A percentile compares a stretch with the other conserved stretches of the same genome.
Conservation (phyloP, 1,284 basidiomycete species). For the Sanghuangporus sanghuang region DNA sequence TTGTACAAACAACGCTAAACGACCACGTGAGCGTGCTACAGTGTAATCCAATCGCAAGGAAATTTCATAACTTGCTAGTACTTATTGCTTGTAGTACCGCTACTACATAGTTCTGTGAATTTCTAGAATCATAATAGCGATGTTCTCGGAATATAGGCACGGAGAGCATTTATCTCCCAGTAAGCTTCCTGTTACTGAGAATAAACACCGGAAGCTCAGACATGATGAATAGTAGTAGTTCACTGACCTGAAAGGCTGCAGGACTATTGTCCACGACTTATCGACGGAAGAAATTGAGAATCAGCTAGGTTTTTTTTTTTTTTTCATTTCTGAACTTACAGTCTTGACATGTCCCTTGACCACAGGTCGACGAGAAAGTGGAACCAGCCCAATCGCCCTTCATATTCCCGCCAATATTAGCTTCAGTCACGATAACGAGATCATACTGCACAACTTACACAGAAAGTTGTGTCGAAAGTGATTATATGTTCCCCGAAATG, state of each 20-base stretch:
- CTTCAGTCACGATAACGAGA: not conserved
- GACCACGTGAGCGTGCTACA: no score
- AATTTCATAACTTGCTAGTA: no score
- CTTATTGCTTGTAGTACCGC: no score
- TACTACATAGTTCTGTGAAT: not conserved
- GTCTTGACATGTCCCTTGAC: slow-evolving; percentile 18
- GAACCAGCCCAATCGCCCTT: slow-evolving; percentile 24
- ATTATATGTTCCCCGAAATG: slow-evolving; percentile 25
- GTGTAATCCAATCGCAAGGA: no score
- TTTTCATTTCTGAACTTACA: slow-evolving; percentile 18
- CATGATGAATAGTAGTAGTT: not conserved
- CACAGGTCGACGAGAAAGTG: slow-evolving; percentile 19
- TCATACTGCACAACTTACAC: slow-evolving; percentile 16
- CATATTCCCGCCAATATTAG: not conserved
- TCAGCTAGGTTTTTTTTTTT: not conserved
- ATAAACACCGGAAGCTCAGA: not conserved
- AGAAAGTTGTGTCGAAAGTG: slow-evolving; percentile 22
- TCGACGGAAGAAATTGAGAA: not conserved
- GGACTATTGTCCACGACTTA: slow-evolving; percentile 31
- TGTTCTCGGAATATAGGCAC: slow-evolving; percentile 29
- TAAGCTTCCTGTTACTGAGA: slow-evolving; percentile 28
- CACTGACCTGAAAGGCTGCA: slow-evolving; percentile 24
- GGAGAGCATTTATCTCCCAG: slow-evolving; percentile 35
- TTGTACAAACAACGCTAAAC: no score
- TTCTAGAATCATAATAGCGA: not conserved